A percentile compares a stretch with the other conserved stretches of the same genome.
Evolutionary conservation across 768 basidiomycete species (phyloP).

Genomic region (Rhizopogon vesiculosus): DNA sequence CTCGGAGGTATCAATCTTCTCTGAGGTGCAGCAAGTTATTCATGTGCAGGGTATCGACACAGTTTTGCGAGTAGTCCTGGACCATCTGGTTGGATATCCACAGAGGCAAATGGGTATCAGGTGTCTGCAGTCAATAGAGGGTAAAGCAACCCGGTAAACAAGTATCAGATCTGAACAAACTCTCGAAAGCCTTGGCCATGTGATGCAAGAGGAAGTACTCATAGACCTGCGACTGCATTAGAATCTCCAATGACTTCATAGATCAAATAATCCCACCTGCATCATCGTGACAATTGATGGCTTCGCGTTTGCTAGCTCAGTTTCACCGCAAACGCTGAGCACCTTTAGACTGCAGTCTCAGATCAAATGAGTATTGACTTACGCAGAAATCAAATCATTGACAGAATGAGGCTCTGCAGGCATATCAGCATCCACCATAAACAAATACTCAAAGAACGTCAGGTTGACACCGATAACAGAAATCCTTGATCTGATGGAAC

Average conservation of each 20-base stretch:
- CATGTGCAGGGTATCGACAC: slow-evolving; percentile 98
- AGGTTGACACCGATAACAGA: too few species aligned
- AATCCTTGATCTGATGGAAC: too few species aligned
- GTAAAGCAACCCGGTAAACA: slow-evolving; percentile 99
- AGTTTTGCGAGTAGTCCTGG: slow-evolving; percentile 88
- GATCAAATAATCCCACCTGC: slow-evolving; percentile 52
- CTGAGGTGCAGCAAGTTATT: slow-evolving; percentile 97
- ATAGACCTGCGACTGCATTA: slow-evolving; percentile 59
- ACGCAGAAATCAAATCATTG: too few species aligned
- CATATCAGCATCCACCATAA: too few species aligned
- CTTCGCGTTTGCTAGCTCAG: too few species aligned
- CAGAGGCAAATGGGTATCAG: slow-evolving; percentile 93
- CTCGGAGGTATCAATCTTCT: slow-evolving; percentile 98
- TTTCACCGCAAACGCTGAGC: too few species aligned
- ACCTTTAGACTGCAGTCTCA: too few species aligned
- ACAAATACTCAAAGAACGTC: too few species aligned
- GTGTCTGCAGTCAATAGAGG: slow-evolving; percentile 89
- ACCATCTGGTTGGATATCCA: slow-evolving; percentile 89
- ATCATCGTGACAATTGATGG: slow-evolving; percentile 96
- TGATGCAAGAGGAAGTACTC: slow-evolving; percentile 99
- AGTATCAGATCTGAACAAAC: slow-evolving; percentile 95
- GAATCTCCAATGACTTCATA: neutral
- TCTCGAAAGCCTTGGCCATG: too few species aligned
- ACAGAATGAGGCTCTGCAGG: too few species aligned
- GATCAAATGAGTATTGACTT: too few species aligned